Evolutionary conservation across 306 rosid genomes (phyloP).

Genomic region (Trifolium pratense): DNA sequence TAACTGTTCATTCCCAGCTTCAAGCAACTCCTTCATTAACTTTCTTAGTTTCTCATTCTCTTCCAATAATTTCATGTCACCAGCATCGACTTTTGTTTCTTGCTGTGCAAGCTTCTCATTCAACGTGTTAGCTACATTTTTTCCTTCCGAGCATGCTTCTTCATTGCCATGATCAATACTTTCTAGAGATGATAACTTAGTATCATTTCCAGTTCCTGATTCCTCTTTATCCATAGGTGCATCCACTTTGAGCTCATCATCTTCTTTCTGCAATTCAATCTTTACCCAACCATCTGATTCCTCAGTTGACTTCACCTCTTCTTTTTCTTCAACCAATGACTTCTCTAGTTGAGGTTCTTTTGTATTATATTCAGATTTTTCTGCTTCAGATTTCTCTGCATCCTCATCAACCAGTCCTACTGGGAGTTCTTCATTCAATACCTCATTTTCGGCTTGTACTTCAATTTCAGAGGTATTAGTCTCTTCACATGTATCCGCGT

Average conservation of each 20-base stretch:
- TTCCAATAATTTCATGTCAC: conserved; percentile 40
- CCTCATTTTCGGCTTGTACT: conserved; percentile 3
- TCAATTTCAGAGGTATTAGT: not conserved
- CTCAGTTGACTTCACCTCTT: conserved; percentile 29
- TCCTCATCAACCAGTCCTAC: conserved; percentile 41
- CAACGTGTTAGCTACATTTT: not conserved
- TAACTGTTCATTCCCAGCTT: conserved; percentile 67
- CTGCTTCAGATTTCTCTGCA: not conserved
- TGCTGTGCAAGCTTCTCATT: not conserved
- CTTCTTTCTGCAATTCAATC: conserved; percentile 20
- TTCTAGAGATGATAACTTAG: not conserved
- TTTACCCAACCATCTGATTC: conserved; percentile 39
- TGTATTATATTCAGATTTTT: not conserved
- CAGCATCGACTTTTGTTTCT: conserved; percentile 1
- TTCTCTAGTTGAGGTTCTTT: conserved; percentile 22
- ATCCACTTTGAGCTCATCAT: conserved; percentile 30
- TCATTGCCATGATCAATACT: not conserved
- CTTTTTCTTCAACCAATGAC: conserved; percentile 33
- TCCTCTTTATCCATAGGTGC: not conserved
- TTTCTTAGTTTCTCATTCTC: conserved; percentile 66
- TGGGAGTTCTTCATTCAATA: conserved; percentile 30
- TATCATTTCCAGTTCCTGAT: not conserved
- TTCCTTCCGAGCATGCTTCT: conserved; percentile 4
- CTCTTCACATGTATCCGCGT: not conserved
- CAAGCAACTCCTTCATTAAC: conserved; percentile 64